A percentile compares a stretch with the other conserved stretches of the same genome.
phyloP scores from a whole-genome alignment of 805 yeast genomes.

The Kodamaea lidongshanica region DNA sequence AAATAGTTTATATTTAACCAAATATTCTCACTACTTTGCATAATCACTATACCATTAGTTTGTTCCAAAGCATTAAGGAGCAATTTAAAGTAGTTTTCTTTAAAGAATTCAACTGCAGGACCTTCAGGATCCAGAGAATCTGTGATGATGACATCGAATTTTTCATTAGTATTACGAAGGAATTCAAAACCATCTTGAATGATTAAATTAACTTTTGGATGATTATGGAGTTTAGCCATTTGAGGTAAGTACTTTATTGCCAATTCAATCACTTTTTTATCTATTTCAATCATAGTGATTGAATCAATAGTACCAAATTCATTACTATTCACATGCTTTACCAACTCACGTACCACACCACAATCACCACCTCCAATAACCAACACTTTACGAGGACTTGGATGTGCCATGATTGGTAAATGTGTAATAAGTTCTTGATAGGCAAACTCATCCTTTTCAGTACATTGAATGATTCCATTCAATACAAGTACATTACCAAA shows the following conservation, averaged over 20 bases:
- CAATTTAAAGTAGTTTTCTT: conserved; percentile 66
- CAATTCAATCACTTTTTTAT: conserved; percentile 69
- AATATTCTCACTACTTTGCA: conserved; percentile 72
- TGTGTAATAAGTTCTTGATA: conserved; percentile 91
- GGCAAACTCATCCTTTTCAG: conserved; percentile 89
- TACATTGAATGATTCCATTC: conserved; percentile 86
- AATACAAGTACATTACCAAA: conserved; percentile 86
- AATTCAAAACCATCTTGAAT: conserved; percentile 82
- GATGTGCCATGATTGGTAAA: conserved; percentile 73
- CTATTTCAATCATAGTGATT: conserved; percentile 84
- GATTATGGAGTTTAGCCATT: conserved; percentile 62
- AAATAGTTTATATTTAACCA: conserved; percentile 64
- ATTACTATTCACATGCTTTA: conserved; percentile 57
- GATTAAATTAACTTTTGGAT: conserved; percentile 60
- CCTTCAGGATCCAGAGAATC: conserved; percentile 96
- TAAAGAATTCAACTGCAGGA: conserved; percentile 88
- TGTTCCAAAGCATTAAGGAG: conserved; percentile 56
- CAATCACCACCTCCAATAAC: conserved; percentile 97
- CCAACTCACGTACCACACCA: conserved; percentile 83
- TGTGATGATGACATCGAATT: conserved; percentile 79
- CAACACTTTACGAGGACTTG: conserved; percentile 64
- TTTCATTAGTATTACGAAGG: conserved; percentile 42
- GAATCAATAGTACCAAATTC: conserved; percentile 42
- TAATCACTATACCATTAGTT: conserved; percentile 59
- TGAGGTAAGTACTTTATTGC: conserved; percentile 66